Conservation (phyloP, 805 yeast species). For the Diddensiella caesifluorescens region DNA sequence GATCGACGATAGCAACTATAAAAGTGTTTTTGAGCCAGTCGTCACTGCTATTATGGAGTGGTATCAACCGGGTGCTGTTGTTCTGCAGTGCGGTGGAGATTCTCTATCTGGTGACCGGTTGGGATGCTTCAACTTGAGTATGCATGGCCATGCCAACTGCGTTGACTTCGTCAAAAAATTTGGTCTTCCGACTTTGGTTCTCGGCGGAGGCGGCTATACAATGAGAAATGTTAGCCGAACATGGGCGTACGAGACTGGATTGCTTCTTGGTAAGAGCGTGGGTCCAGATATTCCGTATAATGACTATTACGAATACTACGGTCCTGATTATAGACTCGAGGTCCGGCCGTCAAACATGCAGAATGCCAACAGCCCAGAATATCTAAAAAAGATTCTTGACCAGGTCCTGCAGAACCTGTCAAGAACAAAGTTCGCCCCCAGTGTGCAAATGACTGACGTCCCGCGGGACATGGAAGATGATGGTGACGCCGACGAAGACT, state of each 20-base stretch:
- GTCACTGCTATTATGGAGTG: constrained; percentile 86
- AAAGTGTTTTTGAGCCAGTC: constrained; percentile 55
- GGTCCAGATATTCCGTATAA: constrained; percentile 74
- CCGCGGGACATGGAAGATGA: constrained; percentile 85
- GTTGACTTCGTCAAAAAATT: constrained; percentile 83
- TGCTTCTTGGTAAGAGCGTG: constrained; percentile 55
- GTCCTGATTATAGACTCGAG: constrained; percentile 92
- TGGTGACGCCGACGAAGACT: constrained; percentile 84
- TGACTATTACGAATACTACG: constrained; percentile 95
- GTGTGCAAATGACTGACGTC: constrained; percentile 85
- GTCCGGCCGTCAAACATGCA: constrained; percentile 95
- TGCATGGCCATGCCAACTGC: constrained; percentile 93
- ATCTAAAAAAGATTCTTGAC: constrained; percentile 74
- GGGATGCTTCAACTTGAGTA: constrained; percentile 89
- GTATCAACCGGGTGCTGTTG: constrained; percentile 90
- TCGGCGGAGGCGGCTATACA: constrained; percentile 98
- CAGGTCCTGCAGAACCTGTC: constrained; percentile 75
- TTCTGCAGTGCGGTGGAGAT: constrained; percentile 97
- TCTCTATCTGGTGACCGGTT: constrained; percentile 88
- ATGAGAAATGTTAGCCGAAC: constrained; percentile 90
- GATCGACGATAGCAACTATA: constrained; percentile 88
- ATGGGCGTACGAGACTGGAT: constrained; percentile 93
- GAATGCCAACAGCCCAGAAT: constrained; percentile 91
- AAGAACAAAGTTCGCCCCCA: constrained; percentile 93
- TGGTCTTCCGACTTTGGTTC: constrained; percentile 81